Percentiles rank a stretch among this genome's conserved stretches.
phyloP scores from a whole-genome alignment of 495 filamentous ascomycete genomes.

The Gamarada debralockiae region DNA sequence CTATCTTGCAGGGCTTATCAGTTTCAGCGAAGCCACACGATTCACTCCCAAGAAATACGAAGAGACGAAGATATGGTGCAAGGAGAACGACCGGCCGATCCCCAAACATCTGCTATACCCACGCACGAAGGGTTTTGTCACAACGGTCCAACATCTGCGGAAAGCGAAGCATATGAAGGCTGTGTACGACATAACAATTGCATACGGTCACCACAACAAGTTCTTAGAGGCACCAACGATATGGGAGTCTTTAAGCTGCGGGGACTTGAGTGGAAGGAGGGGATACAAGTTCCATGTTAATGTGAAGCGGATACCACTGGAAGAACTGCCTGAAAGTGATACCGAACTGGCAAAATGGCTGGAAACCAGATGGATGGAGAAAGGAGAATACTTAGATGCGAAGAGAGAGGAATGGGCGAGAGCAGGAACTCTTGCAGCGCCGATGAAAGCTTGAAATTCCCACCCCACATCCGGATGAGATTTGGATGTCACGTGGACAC shows the following conservation, averaged over 20 bases:
- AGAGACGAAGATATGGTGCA: slow-evolving; percentile 45
- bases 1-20: slow-evolving; percentile 48
- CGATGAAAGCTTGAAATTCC: too few species aligned
- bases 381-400: slow-evolving; percentile 46
- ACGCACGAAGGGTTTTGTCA: slow-evolving; percentile 52
- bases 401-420: slow-evolving; percentile 27
- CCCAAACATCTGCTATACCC: slow-evolving; percentile 53
- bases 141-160: slow-evolving; percentile 49
- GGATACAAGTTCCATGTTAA: slow-evolving; percentile 49
- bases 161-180: slow-evolving; percentile 47
- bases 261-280: slow-evolving; percentile 30
- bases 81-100: slow-evolving; percentile 37
- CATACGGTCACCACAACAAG: slow-evolving; percentile 41
- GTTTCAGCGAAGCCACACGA: slow-evolving; percentile 55
- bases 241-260: slow-evolving; percentile 42
- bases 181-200: slow-evolving; percentile 55
- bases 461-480: too few species aligned
- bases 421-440: background rate
- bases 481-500: too few species aligned
- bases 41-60: slow-evolving; percentile 48
- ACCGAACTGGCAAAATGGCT: slow-evolving; percentile 48
- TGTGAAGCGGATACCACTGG: slow-evolving; percentile 40
- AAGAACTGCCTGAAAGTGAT: slow-evolving; percentile 38
- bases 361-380: slow-evolving; percentile 49
- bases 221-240: slow-evolving; percentile 48